These are phyloP conservation scores for Ceratobasidium theobromae DNA, from an alignment of 1,284 basidiomycete genomes.

Conservation along the genomic window DNA sequence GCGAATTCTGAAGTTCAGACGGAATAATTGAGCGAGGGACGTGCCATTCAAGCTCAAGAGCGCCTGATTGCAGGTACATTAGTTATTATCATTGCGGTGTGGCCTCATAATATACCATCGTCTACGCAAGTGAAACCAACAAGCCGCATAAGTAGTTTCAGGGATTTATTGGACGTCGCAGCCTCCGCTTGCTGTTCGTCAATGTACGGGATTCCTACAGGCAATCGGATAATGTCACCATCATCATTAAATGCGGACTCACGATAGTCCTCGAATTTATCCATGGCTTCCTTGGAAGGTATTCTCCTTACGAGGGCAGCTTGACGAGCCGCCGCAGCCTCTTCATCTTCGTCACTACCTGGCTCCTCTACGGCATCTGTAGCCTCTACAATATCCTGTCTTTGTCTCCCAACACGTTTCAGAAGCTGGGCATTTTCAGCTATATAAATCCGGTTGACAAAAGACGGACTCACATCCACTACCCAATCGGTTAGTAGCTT, in stretches of 20 bases:
- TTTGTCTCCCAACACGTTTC: conserved; percentile 61
- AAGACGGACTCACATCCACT: conserved; percentile 59
- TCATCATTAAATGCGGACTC: conserved; percentile 42
- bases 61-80: conserved; percentile 49
- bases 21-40: conserved; percentile 69
- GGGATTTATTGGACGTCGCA: conserved; percentile 69
- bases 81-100: not conserved
- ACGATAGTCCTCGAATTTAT: conserved; percentile 78
- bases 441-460: not conserved
- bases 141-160: conserved; percentile 81
- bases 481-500: conserved; percentile 75
- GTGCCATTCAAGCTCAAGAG: conserved; percentile 75
- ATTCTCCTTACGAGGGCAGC: conserved; percentile 43
- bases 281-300: conserved; percentile 69
- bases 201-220: conserved; percentile 69
- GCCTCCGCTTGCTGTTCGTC: conserved; percentile 73
- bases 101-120: conserved; percentile 52
- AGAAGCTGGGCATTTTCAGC: conserved; percentile 56
- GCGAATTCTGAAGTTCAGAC: conserved; percentile 60
- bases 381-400: conserved; percentile 69
- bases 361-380: conserved; percentile 53
- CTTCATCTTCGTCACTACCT: conserved; percentile 46
- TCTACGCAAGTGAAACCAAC: conserved; percentile 62
- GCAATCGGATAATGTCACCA: not conserved
- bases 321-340: conserved; percentile 49